Percentiles rank a stretch among this genome's conserved stretches.
Conservation (phyloP, 148 eudicot species). For the Dianthus caryophyllus region DNA sequence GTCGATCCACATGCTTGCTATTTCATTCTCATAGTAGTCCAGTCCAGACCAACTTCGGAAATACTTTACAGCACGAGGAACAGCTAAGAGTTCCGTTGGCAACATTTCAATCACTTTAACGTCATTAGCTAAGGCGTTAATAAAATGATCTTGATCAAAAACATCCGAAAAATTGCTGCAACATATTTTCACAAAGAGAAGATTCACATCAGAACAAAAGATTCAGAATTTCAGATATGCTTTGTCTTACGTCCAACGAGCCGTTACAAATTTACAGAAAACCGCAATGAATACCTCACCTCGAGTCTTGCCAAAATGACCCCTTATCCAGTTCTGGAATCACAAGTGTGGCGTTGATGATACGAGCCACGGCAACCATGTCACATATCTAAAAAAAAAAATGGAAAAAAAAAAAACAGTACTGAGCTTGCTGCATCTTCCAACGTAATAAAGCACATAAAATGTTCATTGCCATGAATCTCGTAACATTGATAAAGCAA, state of each 20-base stretch:
- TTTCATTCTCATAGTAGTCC: slow-evolving; percentile 79
- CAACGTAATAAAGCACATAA: background rate
- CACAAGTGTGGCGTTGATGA: slow-evolving; percentile 91
- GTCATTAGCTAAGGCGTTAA: slow-evolving; percentile 69
- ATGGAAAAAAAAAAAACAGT: background rate
- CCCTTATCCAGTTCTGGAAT: slow-evolving; percentile 95
- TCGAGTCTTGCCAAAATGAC: slow-evolving; percentile 94
- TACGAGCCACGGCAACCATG: slow-evolving; percentile 97
- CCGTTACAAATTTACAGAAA: background rate
- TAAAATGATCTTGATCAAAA: slow-evolving; percentile 85
- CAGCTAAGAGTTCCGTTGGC: slow-evolving; percentile 58
- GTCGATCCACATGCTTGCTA: slow-evolving; percentile 71
- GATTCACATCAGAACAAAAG: background rate
- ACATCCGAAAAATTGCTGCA: slow-evolving; percentile 93
- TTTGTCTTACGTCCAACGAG: background rate
- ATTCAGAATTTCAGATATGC: background rate
- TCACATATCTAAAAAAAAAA: slow-evolving; percentile 69
- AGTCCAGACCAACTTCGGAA: slow-evolving; percentile 93
- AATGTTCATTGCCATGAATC: background rate
- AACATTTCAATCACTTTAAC: slow-evolving; percentile 59
- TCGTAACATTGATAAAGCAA: background rate
- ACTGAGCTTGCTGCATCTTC: background rate
- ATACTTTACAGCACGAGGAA: slow-evolving; percentile 75
- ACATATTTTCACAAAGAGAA: slow-evolving; percentile 8
- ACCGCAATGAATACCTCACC: slow-evolving; percentile 38